Conservation (phyloP, 345 rosid genomes). For the sweet orange (Citrus sinensis) region DVS_A1.0 CM039163.1:51128501-51129000, state of each 20-base stretch:
- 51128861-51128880: background rate
- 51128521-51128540: constrained; percentile 63
- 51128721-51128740: background rate
- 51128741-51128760: background rate
- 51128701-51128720: background rate
- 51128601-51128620: constrained; percentile 52
- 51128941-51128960: background rate
- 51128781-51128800: background rate
- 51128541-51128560: constrained; percentile 60
- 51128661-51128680: constrained; percentile 56
- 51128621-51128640: constrained; percentile 52
- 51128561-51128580: constrained; percentile 47
- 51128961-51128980: background rate
- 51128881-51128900: background rate
- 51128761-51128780: background rate
- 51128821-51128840: background rate
- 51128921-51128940: background rate
- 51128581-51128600: constrained; percentile 50
- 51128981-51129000: background rate
- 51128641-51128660: constrained; percentile 43
- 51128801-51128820: background rate
- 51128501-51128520: constrained; percentile 86
- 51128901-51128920: background rate
- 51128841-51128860: background rate
- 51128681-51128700: constrained; percentile 43